phyloP scores from a whole-genome alignment of 768 basidiomycete genomes.

The Tulasnella sp. region DNA sequence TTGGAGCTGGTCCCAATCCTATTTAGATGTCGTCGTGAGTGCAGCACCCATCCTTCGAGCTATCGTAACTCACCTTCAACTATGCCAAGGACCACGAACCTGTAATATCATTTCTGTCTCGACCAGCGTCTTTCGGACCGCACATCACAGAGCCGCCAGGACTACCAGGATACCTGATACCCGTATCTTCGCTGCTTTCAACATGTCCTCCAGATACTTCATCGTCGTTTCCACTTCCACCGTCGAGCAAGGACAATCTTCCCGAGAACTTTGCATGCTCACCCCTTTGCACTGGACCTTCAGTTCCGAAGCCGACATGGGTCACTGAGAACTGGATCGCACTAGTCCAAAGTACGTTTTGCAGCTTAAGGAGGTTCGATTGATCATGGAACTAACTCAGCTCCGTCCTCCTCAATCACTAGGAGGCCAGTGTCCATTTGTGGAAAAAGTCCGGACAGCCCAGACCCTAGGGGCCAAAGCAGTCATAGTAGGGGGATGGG shows the following conservation, averaged over 20 bases:
- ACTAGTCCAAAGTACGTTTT: constrained; percentile 56
- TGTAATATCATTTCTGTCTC: constrained; percentile 48
- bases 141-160: constrained; percentile 39
- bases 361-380: neutral
- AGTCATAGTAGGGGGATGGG: constrained; percentile 85
- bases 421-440: constrained; percentile 75
- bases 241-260: constrained; percentile 1
- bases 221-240: constrained; percentile 26
- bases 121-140: constrained; percentile 68
- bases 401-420: neutral
- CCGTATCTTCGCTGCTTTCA: constrained; percentile 54
- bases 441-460: constrained; percentile 72
- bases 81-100: constrained; percentile 20
- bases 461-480: constrained; percentile 69
- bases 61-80: neutral
- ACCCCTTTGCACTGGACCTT: constrained; percentile 50
- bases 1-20: constrained; percentile 19
- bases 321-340: constrained; percentile 77
- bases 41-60: neutral
- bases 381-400: neutral
- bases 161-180: constrained; percentile 64
- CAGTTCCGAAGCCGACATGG: constrained; percentile 39
- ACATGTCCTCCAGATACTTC: constrained; percentile 35
- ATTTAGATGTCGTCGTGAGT: constrained; percentile 21
- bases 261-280: constrained; percentile 57